A percentile compares a stretch with the other conserved stretches of the same genome.
Evolutionary conservation across 23 red algal genomes (phyloP).

Genomic region (Gracilaria caudata): DNA sequence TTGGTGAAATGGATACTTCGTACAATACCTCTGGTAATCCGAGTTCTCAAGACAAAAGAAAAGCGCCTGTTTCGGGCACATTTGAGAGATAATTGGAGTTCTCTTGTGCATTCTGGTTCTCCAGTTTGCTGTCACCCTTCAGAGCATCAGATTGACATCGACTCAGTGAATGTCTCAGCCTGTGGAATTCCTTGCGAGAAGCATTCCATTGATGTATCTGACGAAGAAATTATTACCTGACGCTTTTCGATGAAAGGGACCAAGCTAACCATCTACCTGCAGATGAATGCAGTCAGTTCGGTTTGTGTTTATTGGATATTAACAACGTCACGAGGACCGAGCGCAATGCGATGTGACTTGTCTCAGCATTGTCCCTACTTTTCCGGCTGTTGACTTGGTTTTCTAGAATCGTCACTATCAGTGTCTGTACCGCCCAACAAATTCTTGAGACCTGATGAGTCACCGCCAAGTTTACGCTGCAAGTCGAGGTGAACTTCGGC

Average conservation of each 20-base stretch:
- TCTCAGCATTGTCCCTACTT: background rate
- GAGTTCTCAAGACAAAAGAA: constrained; percentile 41
- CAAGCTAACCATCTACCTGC: background rate
- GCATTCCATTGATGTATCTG: constrained; percentile 10
- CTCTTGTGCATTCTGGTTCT: constrained; percentile 27
- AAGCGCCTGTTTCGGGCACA: constrained; percentile 51
- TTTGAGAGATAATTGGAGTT: constrained; percentile 37
- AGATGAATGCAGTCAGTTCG: background rate
- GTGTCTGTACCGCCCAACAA: constrained; percentile 34
- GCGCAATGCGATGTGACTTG: background rate
- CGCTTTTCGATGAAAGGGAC: background rate
- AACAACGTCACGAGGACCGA: background rate
- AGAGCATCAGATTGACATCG: constrained; percentile 22
- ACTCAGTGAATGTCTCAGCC: constrained; percentile 29
- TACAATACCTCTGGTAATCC: constrained; percentile 56
- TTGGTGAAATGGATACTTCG: constrained; percentile 54
- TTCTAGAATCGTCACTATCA: background rate
- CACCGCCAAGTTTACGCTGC: constrained; percentile 66
- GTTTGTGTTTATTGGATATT: background rate
- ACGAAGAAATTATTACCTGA: background rate
- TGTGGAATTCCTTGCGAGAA: constrained; percentile 44
- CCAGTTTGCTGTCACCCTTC: constrained; percentile 46
- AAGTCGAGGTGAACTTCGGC: constrained; percentile 91
- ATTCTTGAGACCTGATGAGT: constrained; percentile 36
- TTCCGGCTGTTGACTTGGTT: constrained; percentile 3